Conservation (phyloP, 106 monocot species). For the Alisma plantagoaquatica region DNA sequence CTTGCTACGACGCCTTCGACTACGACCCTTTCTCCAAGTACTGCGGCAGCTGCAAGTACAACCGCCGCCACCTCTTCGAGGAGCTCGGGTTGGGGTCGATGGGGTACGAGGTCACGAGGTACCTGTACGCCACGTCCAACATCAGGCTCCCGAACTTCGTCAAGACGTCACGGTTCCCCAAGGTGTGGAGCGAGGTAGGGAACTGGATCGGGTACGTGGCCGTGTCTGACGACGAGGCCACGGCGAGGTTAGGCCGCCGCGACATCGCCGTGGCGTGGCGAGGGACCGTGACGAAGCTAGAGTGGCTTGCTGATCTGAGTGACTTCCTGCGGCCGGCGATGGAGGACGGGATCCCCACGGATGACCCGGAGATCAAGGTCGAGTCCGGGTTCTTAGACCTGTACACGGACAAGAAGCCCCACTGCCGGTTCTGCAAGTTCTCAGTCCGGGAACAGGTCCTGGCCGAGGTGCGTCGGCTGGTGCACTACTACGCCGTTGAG, state of each 20-base stretch:
- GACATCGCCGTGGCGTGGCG: slow-evolving; percentile 73
- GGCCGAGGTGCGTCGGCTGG: slow-evolving; percentile 42
- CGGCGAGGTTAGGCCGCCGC: slow-evolving; percentile 52
- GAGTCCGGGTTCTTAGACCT: slow-evolving; percentile 64
- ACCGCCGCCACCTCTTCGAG: slow-evolving; percentile 41
- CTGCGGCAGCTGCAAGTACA: slow-evolving; percentile 72
- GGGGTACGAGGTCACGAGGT: slow-evolving; percentile 57
- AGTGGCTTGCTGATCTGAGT: slow-evolving; percentile 70
- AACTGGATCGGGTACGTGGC: slow-evolving; percentile 96
- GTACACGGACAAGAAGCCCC: slow-evolving; percentile 44
- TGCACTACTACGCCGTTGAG: slow-evolving; percentile 22
- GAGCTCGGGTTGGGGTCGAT: slow-evolving; percentile 20
- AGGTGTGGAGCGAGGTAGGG: slow-evolving; percentile 51
- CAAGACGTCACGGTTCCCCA: slow-evolving; percentile 17
- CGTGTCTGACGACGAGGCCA: slow-evolving; percentile 51
- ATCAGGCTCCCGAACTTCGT: slow-evolving; percentile 58
- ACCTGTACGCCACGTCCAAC: slow-evolving; percentile 80
- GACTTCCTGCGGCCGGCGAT: slow-evolving; percentile 47
- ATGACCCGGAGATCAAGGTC: slow-evolving; percentile 44
- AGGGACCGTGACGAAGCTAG: slow-evolving; percentile 67
- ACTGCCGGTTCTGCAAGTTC: slow-evolving; percentile 66
- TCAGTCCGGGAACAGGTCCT: slow-evolving; percentile 57
- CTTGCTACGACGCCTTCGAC: slow-evolving; percentile 91
- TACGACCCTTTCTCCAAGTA: slow-evolving; percentile 56
- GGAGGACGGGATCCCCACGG: slow-evolving; percentile 46